Conservation (phyloP, 2,329 filamentous ascomycete genomes). For the Davidsoniella virescens region DNA sequence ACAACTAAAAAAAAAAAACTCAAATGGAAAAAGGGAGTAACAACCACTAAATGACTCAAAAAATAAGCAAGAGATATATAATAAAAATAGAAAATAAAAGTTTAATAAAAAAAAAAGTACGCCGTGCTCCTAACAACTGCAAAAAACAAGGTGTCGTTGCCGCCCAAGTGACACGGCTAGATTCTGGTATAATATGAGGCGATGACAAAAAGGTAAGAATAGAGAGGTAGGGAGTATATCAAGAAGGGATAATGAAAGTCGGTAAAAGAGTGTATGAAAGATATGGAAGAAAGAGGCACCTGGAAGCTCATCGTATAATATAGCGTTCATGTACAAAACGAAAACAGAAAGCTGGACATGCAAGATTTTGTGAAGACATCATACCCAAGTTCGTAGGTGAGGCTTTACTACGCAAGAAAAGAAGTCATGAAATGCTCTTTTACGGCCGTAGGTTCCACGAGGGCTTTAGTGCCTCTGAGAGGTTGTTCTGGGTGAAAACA, state of each 20-base stretch:
- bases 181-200: neutral
- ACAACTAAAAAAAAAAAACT: too few relatives aligned
- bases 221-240: too few relatives aligned
- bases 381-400: neutral
- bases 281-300: slow-evolving; percentile 12
- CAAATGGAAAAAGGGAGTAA: too few relatives aligned
- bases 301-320: too few relatives aligned
- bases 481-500: slow-evolving; percentile 59
- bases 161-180: too few relatives aligned
- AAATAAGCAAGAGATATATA: slow-evolving; percentile 2
- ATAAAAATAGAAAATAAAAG: slow-evolving; percentile 3
- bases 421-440: slow-evolving; percentile 7
- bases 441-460: slow-evolving; percentile 38
- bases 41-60: neutral
- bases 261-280: slow-evolving; percentile 15
- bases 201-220: neutral
- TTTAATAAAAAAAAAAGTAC: slow-evolving; percentile 6
- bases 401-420: neutral
- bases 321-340: too few relatives aligned
- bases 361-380: too few relatives aligned
- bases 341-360: too few relatives aligned
- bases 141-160: slow-evolving; percentile 3
- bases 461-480: slow-evolving; percentile 44
- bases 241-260: slow-evolving; percentile 10
- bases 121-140: slow-evolving; percentile 7